Percentiles rank a stretch among this genome's conserved stretches.
phyloP scores from a whole-genome alignment of 345 rosid species.

The Rhodamnia rubescens region DNA sequence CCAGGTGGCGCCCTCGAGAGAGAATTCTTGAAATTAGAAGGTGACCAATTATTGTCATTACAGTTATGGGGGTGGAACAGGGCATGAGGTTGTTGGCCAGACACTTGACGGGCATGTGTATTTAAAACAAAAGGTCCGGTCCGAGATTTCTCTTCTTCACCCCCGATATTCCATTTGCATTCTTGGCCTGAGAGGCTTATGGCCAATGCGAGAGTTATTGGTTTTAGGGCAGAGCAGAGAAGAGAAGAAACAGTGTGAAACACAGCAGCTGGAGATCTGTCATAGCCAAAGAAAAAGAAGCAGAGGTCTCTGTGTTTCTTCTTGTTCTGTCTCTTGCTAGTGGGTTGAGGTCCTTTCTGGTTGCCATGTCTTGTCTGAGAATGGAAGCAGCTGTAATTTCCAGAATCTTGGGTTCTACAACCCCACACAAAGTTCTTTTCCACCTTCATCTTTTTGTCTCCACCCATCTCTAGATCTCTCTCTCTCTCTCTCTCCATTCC shows the following conservation, averaged over 20 bases:
- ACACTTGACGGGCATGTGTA: not conserved
- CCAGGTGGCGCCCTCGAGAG: not conserved
- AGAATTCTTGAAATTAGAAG: not conserved
- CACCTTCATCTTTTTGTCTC: constrained; percentile 18
- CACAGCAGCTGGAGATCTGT: not conserved
- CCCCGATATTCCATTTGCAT: not conserved
- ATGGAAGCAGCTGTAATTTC: not conserved
- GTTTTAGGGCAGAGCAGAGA: not conserved
- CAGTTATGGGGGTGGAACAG: not conserved
- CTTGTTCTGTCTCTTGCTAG: not conserved
- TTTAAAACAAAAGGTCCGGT: not conserved
- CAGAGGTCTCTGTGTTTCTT: not conserved
- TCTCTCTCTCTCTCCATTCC: not conserved
- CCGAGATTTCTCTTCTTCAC: not conserved
- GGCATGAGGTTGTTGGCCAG: not conserved
- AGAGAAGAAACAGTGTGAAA: not conserved
- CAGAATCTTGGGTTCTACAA: constrained; percentile 15
- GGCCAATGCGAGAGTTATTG: not conserved
- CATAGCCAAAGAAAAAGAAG: not conserved
- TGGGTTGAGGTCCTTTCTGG: not conserved
- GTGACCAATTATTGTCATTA: not conserved
- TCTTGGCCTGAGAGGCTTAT: not conserved
- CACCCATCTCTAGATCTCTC: not conserved
- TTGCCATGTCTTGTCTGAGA: not conserved
- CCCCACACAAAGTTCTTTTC: constrained; percentile 14